Evolutionary conservation across 1,284 basidiomycete species (phyloP), one percentile per base, ranked within the genome.

Genomic region (Leucoagaricus sp.): DNA sequence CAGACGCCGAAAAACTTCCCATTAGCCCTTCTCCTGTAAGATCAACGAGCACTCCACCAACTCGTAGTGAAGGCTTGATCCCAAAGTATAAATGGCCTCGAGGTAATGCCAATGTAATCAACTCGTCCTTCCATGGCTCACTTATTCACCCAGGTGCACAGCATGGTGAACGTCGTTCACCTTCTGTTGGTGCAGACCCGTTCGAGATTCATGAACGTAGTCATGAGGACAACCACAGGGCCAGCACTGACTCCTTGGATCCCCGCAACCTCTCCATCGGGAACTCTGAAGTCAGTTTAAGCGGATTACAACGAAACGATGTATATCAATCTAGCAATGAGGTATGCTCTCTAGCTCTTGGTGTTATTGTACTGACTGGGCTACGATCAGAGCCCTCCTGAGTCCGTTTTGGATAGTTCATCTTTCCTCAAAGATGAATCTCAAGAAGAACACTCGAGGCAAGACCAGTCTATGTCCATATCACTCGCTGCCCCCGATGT

Each of bases 21-120:
- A 78, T 76, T 0, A 86, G 83, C 28, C 85, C 87, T 0, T 86
- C 84, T 2, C 84, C 84, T 1, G 72, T 77, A 53, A 86, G 83
- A 54, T 64, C 64, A 34, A 60, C 64, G 1, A 53, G 60, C 1
- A 41, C 51, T n/a, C 65, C 59, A 7, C 26, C 38, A 1, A 58
- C 54, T 38, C 60, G 54, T 8, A 68, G 68, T 29, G 76, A 78
- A 50, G 71, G 68, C 13, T 65, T 80, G 19, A 66, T 84, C 44
- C 82, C 82, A 0, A 74, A 69, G 40, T 80, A 83, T 47, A 74
- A 73, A 36, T 56, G 80, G n/a, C 58, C 65, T 23, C 46, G 63
- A 55, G 67, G 69, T 72, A 51, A 44, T 9, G 13, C 10, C 36
- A 23, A 23, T 9, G 9, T 2, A 9, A 25, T 25, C 25, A 23